Percentiles rank a stretch among this genome's conserved stretches.
Conservation (phyloP, 352 stramenopile species). For the Phytophthora meadii region DNA sequence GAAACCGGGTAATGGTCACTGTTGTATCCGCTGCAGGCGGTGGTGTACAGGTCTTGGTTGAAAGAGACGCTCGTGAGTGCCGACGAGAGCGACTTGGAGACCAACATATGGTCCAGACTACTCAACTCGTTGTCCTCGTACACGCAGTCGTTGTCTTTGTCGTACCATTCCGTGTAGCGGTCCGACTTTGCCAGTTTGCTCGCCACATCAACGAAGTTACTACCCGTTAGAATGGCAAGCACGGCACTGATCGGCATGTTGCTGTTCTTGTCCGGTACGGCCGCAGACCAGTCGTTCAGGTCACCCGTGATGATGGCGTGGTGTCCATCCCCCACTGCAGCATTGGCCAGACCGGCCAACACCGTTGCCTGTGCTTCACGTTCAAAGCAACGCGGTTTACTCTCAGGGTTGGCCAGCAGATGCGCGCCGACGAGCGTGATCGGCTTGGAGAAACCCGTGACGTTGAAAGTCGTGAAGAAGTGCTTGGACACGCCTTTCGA, state of each 20-base stretch:
- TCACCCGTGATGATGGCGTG: conserved; percentile 74
- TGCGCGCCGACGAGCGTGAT: conserved; percentile 73
- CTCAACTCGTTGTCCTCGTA: conserved; percentile 56
- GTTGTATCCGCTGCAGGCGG: conserved; percentile 61
- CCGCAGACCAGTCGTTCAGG: conserved; percentile 70
- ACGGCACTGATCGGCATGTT: conserved; percentile 66
- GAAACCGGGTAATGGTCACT: conserved; percentile 68
- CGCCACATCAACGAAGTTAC: conserved; percentile 55
- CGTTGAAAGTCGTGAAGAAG: conserved; percentile 76
- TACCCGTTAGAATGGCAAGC: conserved; percentile 52
- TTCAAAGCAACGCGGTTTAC: conserved; percentile 63
- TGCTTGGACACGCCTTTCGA: conserved; percentile 73
- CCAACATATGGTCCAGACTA: conserved; percentile 69
- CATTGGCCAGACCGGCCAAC: conserved; percentile 49
- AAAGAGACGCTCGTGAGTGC: conserved; percentile 52
- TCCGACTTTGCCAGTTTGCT: conserved; percentile 44
- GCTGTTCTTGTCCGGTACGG: conserved; percentile 63
- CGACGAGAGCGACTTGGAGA: conserved; percentile 55
- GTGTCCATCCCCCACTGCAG: conserved; percentile 47
- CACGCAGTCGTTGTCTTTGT: conserved; percentile 69
- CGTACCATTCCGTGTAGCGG: conserved; percentile 70
- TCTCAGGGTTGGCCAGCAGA: conserved; percentile 65
- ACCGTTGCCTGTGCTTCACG: conserved; percentile 71
- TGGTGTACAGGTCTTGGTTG: conserved; percentile 59
- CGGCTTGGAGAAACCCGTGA: conserved; percentile 66